Evolutionary conservation across 345 rosid species (phyloP), one percentile per base, ranked within the genome.

Genomic region (Corymbia maculata): DNA sequence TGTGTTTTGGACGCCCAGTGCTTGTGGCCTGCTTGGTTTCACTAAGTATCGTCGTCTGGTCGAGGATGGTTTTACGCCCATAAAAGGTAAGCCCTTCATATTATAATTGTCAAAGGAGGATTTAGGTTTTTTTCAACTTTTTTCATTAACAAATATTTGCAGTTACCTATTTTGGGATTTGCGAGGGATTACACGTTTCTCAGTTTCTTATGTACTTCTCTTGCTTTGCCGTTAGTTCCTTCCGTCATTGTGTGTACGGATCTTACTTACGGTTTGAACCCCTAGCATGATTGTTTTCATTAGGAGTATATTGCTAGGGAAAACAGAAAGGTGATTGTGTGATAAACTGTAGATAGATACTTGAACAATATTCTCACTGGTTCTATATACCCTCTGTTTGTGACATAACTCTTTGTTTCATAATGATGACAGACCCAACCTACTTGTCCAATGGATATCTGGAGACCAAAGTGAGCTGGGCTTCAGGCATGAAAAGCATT

Each of bases 401-500:
- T 36, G 42, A 36, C 42, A 36, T 57, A 57, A 61, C 2, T 12
- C 70, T 61, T 79, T 47, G 57, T 15, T 51, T 51, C 51, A 47
- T 26, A 4, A 51, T 0, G 59, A n/a, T 52, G 66, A 30, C 90
- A 92, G 93, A 89, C 64, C 88, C 88, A 75, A 85, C 52, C 12
- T 90, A 75, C 79, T 32, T 89, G 4, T 53, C 44, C 1, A 88
- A 90, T 68, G 94, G 93, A 12, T 90, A 90, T 15, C 88, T 90
- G 28, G 90, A 92, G 11, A 86, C 82, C 36, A 68, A 87, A 0
- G 51, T 92, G 50, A 92, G 92, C 82, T 90, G 94, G 93, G 88
- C 93, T 68, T 92, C 90, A 2, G 93, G 91, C 49, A 86, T 88
- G 94, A 89, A 45, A 11, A 88, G 89, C 86, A 89, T 89, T 22